Conservation (phyloP, 2,329 filamentous ascomycete species). For the Neophaeococcomyces aloes region DNA sequence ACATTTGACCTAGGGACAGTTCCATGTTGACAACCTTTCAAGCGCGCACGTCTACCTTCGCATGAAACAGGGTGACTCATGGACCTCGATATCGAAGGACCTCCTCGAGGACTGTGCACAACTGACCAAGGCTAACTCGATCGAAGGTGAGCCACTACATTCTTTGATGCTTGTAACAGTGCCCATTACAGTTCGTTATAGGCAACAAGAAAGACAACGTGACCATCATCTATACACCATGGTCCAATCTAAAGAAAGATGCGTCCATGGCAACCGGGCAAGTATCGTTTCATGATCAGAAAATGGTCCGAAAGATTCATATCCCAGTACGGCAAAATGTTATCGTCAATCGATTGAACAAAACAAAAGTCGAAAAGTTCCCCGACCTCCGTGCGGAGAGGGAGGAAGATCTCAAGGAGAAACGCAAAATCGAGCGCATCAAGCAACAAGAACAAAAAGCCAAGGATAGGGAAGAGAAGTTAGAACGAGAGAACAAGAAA, state of each 20-base stretch:
- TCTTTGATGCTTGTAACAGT: not conserved
- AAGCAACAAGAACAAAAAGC: slow-evolving; percentile 30
- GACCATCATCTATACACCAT: slow-evolving; percentile 93
- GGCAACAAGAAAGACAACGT: slow-evolving; percentile 99
- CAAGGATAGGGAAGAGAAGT: slow-evolving; percentile 37
- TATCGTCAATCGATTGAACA: slow-evolving; percentile 95
- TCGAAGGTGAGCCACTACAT: slow-evolving; percentile 57
- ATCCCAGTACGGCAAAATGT: slow-evolving; percentile 73
- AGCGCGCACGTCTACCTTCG: slow-evolving; percentile 94
- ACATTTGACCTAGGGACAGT: slow-evolving; percentile 42
- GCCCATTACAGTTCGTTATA: slow-evolving; percentile 27
- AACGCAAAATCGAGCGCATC: slow-evolving; percentile 56
- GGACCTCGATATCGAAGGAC: slow-evolving; percentile 67
- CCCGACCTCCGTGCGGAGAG: slow-evolving; percentile 75
- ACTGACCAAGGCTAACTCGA: slow-evolving; percentile 96
- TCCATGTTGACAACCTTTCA: slow-evolving; percentile 95
- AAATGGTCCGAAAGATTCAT: slow-evolving; percentile 70
- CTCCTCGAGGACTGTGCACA: slow-evolving; percentile 86
- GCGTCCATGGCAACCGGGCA: slow-evolving; percentile 93
- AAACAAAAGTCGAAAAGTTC: slow-evolving; percentile 81
- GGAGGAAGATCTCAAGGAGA: slow-evolving; percentile 61
- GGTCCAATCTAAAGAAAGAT: slow-evolving; percentile 91
- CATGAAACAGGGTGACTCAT: slow-evolving; percentile 63
- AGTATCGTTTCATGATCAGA: slow-evolving; percentile 84
- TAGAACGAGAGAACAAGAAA: slow-evolving; percentile 79